These are phyloP conservation scores for Cryptococcus sp. DNA, from an alignment of 1,284 basidiomycete genomes.

Conservation along the genomic window DNA sequence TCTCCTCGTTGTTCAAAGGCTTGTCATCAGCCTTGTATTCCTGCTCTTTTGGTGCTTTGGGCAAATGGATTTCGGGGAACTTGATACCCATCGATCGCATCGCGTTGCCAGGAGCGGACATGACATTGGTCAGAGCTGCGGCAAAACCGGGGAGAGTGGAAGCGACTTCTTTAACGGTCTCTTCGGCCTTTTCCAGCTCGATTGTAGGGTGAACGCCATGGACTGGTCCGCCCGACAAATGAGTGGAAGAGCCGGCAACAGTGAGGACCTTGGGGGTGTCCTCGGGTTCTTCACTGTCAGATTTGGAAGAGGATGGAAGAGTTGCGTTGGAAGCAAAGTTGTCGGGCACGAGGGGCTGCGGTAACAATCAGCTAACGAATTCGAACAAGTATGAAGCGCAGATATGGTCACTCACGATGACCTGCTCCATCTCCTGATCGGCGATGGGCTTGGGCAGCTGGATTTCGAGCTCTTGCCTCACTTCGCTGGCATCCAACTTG, in stretches of 20 bases:
- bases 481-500: conserved; percentile 6
- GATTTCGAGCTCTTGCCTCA: conserved; percentile 18
- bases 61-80: conserved; percentile 15
- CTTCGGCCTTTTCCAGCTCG: conserved; percentile 9
- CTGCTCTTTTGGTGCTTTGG: conserved; percentile 16
- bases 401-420: conserved; percentile 37
- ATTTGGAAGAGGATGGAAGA: conserved; percentile 5
- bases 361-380: neutral
- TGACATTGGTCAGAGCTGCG: conserved; percentile 3
- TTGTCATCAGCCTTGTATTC: conserved; percentile 52
- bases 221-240: conserved; percentile 65
- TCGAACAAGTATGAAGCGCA: neutral
- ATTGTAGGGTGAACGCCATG: conserved; percentile 59
- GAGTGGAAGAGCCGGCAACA: conserved; percentile 66
- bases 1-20: conserved; percentile 60
- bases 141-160: conserved; percentile 16
- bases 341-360: conserved; percentile 48
- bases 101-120: conserved; percentile 26
- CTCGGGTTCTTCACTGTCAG: conserved; percentile 27
- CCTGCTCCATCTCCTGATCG: conserved; percentile 25
- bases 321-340: conserved; percentile 37
- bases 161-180: conserved; percentile 12
- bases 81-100: conserved; percentile 18
- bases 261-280: conserved; percentile 68
- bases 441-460: conserved; percentile 26